These are phyloP conservation scores for Coleophoma crateriformis DNA, from an alignment of 2,329 filamentous ascomycete genomes.

Conservation along the genomic window DNA sequence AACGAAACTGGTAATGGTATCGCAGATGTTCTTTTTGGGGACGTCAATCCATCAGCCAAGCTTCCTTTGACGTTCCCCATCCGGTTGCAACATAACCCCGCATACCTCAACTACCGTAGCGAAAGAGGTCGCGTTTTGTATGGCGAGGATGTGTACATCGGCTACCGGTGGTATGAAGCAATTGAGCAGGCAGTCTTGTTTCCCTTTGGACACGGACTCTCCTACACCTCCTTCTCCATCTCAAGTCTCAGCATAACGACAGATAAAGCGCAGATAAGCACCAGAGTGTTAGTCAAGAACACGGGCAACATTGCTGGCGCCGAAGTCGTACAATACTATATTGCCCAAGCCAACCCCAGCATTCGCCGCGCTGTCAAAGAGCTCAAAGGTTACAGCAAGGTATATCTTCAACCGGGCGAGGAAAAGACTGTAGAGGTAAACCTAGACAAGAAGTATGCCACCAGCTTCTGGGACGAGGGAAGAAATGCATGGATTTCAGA, in stretches of 20 bases:
- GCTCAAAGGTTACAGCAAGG: constrained; percentile 38
- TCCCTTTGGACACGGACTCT: constrained; percentile 73
- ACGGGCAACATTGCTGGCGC: constrained; percentile 20
- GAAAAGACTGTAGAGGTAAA: constrained; percentile 27
- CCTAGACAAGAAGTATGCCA: constrained; percentile 22
- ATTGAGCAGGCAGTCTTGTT: constrained; percentile 58
- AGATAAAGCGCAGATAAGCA: background rate
- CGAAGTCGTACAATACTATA: constrained; percentile 26
- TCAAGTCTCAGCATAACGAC: constrained; percentile 34
- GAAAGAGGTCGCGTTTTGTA: constrained; percentile 55
- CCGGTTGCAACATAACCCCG: constrained; percentile 50
- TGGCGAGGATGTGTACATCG: constrained; percentile 58
- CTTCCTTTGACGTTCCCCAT: constrained; percentile 53
- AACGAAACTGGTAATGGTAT: constrained; percentile 77
- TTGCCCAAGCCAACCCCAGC: constrained; percentile 19
- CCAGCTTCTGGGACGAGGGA: constrained; percentile 36
- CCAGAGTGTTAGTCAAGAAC: constrained; percentile 16
- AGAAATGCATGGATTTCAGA: constrained; percentile 32
- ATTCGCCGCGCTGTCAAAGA: constrained; percentile 34
- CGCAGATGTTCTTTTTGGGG: constrained; percentile 69
- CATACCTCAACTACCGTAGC: constrained; percentile 49
- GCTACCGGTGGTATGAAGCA: constrained; percentile 60
- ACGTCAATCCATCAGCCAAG: constrained; percentile 68
- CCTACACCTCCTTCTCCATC: constrained; percentile 63
- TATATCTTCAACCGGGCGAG: constrained; percentile 30